phyloP scores from a whole-genome alignment of 441 rosid genomes.

The Gossypium schwendimanii region DNA sequence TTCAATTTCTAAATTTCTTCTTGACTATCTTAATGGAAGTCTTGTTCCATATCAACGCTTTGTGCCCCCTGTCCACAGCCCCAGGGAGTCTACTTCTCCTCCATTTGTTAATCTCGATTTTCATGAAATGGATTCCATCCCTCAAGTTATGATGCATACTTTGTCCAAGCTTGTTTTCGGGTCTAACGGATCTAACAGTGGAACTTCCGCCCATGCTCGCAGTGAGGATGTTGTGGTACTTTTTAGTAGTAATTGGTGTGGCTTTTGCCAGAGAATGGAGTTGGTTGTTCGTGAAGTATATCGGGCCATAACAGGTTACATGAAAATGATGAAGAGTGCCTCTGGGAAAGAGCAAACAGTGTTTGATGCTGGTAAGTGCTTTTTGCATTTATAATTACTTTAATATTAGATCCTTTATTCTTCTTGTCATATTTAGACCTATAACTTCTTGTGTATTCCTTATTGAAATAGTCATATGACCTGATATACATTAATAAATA shows the following conservation, averaged over 20 bases:
- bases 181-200: constrained; percentile 39
- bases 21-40: constrained; percentile 52
- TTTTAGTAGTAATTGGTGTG: constrained; percentile 84
- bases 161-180: constrained; percentile 56
- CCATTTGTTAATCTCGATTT: constrained; percentile 80
- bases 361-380: constrained; percentile 38
- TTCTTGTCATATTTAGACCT: constrained; percentile 5
- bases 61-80: constrained; percentile 38
- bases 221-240: constrained; percentile 83
- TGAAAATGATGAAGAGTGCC: constrained; percentile 34
- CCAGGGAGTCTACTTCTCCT: constrained; percentile 45
- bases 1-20: constrained; percentile 46
- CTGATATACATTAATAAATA: not conserved
- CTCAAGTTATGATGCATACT: constrained; percentile 50
- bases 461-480: not conserved
- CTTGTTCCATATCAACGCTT: constrained; percentile 60
- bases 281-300: constrained; percentile 78
- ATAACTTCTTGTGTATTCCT: not conserved
- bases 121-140: constrained; percentile 73
- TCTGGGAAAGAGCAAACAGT: constrained; percentile 30
- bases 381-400: constrained; percentile 11
- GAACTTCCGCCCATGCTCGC: constrained; percentile 30
- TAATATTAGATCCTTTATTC: constrained; percentile 1
- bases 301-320: constrained; percentile 55
- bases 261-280: constrained; percentile 95